phyloP scores from a whole-genome alignment of 495 filamentous ascomycete genomes.

The Penicillium malachiteum region DNA sequence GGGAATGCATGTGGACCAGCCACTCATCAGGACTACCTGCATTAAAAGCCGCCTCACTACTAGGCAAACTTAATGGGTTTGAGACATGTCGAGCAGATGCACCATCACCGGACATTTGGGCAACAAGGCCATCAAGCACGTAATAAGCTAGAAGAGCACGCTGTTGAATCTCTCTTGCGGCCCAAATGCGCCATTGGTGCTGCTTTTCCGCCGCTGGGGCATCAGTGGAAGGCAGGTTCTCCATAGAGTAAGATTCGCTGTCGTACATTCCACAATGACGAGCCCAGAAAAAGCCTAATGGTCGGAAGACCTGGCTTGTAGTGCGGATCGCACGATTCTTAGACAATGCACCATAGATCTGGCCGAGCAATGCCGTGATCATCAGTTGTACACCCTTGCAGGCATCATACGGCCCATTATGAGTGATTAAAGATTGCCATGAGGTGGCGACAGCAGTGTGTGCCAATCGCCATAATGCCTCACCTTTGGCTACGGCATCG shows the following conservation, averaged over 20 bases:
- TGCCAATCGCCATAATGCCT: slow-evolving; percentile 47
- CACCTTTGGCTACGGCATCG: slow-evolving; percentile 46
- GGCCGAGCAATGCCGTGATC: slow-evolving; percentile 45
- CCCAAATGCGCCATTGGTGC: slow-evolving; percentile 45
- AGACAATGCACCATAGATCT: slow-evolving; percentile 48
- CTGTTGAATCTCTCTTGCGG: slow-evolving; percentile 47
- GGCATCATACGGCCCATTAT: slow-evolving; percentile 45
- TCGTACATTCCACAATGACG: slow-evolving; percentile 47
- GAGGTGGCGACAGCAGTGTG: slow-evolving; percentile 51
- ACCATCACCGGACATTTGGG: slow-evolving; percentile 46
- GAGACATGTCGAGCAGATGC: slow-evolving; percentile 44
- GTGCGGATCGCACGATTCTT: slow-evolving; percentile 47
- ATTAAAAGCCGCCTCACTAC: slow-evolving; percentile 44
- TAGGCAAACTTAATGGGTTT: slow-evolving; percentile 42
- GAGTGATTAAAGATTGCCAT: slow-evolving; percentile 50
- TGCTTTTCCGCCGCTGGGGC: slow-evolving; percentile 38
- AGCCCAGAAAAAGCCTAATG: slow-evolving; percentile 51
- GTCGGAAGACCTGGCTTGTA: slow-evolving; percentile 49
- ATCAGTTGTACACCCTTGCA: slow-evolving; percentile 49
- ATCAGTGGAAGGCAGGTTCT: slow-evolving; percentile 34
- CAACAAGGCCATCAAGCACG: slow-evolving; percentile 47
- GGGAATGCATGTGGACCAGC: slow-evolving; percentile 36
- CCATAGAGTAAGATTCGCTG: slow-evolving; percentile 35
- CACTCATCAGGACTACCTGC: slow-evolving; percentile 45
- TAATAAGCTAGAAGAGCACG: slow-evolving; percentile 48